phyloP scores from a whole-genome alignment of 2,329 filamentous ascomycete species.

The Aspergillus unguis region DNA sequence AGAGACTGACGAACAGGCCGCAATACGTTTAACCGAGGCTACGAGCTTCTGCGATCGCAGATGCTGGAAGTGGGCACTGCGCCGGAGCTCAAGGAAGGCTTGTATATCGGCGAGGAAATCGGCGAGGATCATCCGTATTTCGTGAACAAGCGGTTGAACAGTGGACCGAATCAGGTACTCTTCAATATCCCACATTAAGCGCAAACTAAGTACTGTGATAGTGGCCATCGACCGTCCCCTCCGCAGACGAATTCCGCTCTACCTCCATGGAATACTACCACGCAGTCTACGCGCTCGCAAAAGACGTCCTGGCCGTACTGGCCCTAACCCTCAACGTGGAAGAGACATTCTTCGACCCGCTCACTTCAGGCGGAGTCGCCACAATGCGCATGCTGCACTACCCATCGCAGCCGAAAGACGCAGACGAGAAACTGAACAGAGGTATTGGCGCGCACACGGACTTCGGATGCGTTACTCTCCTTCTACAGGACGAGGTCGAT shows the following conservation, averaged over 20 bases:
- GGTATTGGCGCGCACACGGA: slow-evolving; percentile 46
- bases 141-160: slow-evolving; percentile 37
- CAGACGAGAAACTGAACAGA: slow-evolving; percentile 34
- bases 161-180: slow-evolving; percentile 36
- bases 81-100: slow-evolving; percentile 45
- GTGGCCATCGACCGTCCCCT: slow-evolving; percentile 31
- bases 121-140: slow-evolving; percentile 38
- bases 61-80: slow-evolving; percentile 42
- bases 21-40: slow-evolving; percentile 44
- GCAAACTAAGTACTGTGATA: neutral
- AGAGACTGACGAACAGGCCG: slow-evolving; percentile 23
- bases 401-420: slow-evolving; percentile 38
- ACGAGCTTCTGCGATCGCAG: slow-evolving; percentile 43
- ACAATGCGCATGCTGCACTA: slow-evolving; percentile 46
- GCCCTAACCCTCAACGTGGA: slow-evolving; percentile 41
- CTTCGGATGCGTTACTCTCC: slow-evolving; percentile 42
- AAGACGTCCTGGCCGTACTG: slow-evolving; percentile 41
- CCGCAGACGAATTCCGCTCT: slow-evolving; percentile 33
- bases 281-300: slow-evolving; percentile 38
- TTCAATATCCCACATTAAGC: neutral
- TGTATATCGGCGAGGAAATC: slow-evolving; percentile 45
- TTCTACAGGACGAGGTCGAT: slow-evolving; percentile 42
- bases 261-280: slow-evolving; percentile 43
- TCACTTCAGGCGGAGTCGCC: slow-evolving; percentile 36
- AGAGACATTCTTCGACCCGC: slow-evolving; percentile 37